phyloP scores from a whole-genome alignment of 768 basidiomycete species.

The Trametes villosa region DNA sequence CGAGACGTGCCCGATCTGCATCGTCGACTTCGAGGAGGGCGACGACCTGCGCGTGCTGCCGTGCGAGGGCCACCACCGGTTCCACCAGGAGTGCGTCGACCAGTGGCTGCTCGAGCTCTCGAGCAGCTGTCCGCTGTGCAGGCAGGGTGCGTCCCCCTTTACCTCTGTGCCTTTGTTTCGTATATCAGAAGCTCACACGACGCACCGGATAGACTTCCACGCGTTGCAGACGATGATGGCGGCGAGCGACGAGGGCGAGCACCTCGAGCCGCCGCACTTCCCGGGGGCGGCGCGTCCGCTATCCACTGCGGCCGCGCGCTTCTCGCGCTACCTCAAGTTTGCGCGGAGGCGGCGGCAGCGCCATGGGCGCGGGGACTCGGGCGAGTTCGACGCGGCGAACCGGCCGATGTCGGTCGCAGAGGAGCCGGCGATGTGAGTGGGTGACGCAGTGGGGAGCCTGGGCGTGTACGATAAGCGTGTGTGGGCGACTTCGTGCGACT shows the following conservation, averaged over 20 bases:
- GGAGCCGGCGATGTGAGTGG: conserved; percentile 21
- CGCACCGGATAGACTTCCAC: conserved; percentile 35
- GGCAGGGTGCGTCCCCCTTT: conserved; percentile 66
- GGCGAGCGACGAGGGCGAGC: conserved; percentile 20
- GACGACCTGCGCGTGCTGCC: conserved; percentile 91
- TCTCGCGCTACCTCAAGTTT: conserved; percentile 40
- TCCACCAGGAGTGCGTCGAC: conserved; percentile 90
- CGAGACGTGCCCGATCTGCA: conserved; percentile 94
- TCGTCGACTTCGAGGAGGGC: conserved; percentile 91
- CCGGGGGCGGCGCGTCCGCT: conserved; percentile 22
- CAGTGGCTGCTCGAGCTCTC: conserved; percentile 92
- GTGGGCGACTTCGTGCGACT: too few relatives aligned
- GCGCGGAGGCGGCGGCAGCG: conserved; percentile 32
- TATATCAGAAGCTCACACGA: background rate
- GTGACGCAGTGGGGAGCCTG: too few relatives aligned
- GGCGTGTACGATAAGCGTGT: conserved; percentile 1
- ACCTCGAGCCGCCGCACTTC: conserved; percentile 28
- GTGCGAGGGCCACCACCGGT: conserved; percentile 89
- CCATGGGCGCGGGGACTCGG: conserved; percentile 18
- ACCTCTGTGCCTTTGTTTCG: background rate
- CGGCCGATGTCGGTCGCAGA: conserved; percentile 28
- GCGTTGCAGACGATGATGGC: conserved; percentile 40
- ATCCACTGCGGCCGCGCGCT: conserved; percentile 32
- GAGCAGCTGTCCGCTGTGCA: conserved; percentile 89
- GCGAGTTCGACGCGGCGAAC: conserved; percentile 33